These are phyloP conservation scores for Helotiales sp. DNA, from an alignment of 2,329 filamentous ascomycete species.

Conservation along the genomic window DNA sequence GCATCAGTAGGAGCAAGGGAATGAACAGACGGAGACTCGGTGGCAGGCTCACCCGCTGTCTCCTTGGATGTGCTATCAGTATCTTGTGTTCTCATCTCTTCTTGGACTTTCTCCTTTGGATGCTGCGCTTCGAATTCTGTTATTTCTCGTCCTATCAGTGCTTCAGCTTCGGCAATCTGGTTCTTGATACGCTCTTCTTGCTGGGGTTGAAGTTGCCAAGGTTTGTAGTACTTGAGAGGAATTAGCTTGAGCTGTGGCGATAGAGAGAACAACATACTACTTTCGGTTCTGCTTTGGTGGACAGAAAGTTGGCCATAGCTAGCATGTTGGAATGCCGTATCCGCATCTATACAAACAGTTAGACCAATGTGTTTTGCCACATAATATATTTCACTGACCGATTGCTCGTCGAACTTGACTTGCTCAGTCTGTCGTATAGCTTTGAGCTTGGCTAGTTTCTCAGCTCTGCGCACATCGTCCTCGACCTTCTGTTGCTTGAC, in stretches of 20 bases:
- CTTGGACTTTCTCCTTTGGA: conserved; percentile 34
- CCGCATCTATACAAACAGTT: conserved; percentile 46
- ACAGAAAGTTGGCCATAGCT: conserved; percentile 69
- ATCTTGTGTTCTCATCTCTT: conserved; percentile 24
- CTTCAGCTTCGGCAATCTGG: conserved; percentile 68
- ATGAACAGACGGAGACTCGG: conserved; percentile 39
- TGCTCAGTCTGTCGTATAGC: conserved; percentile 67
- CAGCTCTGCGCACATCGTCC: conserved; percentile 65
- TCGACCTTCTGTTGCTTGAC: conserved; percentile 71
- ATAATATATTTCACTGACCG: conserved; percentile 54
- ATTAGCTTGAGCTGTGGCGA: conserved; percentile 23
- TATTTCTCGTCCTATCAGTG: conserved; percentile 62
- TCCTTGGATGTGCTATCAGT: conserved; percentile 36
- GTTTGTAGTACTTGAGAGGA: conserved; percentile 72
- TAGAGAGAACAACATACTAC: conserved; percentile 58
- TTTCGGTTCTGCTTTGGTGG: conserved; percentile 69
- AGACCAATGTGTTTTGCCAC: background rate
- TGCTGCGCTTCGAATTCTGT: conserved; percentile 57
- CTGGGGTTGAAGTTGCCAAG: conserved; percentile 70
- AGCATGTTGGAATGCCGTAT: conserved; percentile 72
- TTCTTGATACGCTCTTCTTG: conserved; percentile 71
- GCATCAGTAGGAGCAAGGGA: conserved; percentile 37
- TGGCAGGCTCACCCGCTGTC: conserved; percentile 46
- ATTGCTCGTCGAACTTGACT: conserved; percentile 71
- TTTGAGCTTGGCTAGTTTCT: conserved; percentile 63